Evolutionary conservation across 1,139 yeast genomes (phyloP), one percentile per base, ranked within the genome.

Genomic region (Candida glucosophila): DNA sequence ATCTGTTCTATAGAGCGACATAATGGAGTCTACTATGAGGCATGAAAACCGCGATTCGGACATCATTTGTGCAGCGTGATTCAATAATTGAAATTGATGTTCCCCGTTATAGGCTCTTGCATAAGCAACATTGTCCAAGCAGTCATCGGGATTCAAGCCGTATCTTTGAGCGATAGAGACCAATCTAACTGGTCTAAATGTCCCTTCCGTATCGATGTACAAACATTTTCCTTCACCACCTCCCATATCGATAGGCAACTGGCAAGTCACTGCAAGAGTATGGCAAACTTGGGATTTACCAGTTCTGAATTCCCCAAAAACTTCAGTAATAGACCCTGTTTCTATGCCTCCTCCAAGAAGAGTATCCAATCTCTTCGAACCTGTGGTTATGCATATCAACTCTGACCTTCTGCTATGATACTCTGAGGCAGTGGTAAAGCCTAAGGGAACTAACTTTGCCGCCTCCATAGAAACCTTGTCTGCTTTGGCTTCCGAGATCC

Each of bases 211-310:
- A 47, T 90, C 99, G 36, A 90, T 88, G 48, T 83, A 92, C 31
- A 92, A 65, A 53, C 97, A 90, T 52, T 92, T 86, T 20, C 99
- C 98, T 58, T 90, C 99, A 26, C 97, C 99, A 31, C 99, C 99
- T 22, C 97, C 97, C 83, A 83, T 81, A 48, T 90, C 97, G 25
- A 90, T 76, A 3, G 98, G 98, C 31, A 90, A 61, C 53, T 90
- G 99, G 50, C 97, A 90, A 2, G 97, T 88, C 7, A 92, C 95
- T 0, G 97, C 95, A 34, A 92, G 64, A 1, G 98, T 92, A 49
- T 92, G 98, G 53, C 98, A 92, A 27, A 90, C 59, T 58, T 90
- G 99, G 5, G 96, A 85, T 52, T 90, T 90, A 25, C 99, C 99
- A 1, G 98, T 90, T 56, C 98, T 75, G 52, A 88, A 92, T 55